phyloP scores from a whole-genome alignment of 2,329 filamentous ascomycete species.

The Chaetomium sp. region DNA sequence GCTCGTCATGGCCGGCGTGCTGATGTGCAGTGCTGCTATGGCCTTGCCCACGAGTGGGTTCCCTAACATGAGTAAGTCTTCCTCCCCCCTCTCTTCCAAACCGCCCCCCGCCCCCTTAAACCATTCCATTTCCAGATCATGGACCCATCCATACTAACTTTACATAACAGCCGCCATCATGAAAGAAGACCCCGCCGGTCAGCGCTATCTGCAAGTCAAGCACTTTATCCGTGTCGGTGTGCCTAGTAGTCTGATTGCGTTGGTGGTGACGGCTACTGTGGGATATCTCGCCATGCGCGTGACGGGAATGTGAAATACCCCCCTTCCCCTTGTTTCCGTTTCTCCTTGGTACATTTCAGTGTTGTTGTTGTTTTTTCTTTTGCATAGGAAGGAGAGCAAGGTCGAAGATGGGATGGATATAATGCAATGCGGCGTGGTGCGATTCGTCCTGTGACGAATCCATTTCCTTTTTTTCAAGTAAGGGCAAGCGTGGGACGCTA shows the following conservation, averaged over 20 bases:
- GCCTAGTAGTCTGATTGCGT: slow-evolving; percentile 75
- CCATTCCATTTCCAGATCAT: background rate
- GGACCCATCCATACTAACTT: background rate
- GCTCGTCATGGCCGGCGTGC: slow-evolving; percentile 85
- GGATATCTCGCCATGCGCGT: slow-evolving; percentile 87
- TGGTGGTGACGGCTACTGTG: slow-evolving; percentile 75
- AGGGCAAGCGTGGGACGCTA: no score
- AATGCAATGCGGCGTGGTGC: no score
- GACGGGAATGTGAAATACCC: slow-evolving; percentile 28
- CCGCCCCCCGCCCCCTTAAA: no score
- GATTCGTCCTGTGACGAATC: no score
- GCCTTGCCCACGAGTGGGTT: slow-evolving; percentile 92
- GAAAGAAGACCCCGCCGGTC: slow-evolving; percentile 94
- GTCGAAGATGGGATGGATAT: no score
- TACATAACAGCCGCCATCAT: slow-evolving; percentile 74
- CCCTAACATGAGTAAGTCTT: slow-evolving; percentile 96
- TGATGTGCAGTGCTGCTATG: slow-evolving; percentile 99
- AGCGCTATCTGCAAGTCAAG: slow-evolving; percentile 83
- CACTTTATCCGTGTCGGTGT: slow-evolving; percentile 95
- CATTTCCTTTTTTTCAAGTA: no score
- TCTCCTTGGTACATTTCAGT: no score
- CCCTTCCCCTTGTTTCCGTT: no score
- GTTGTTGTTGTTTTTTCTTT: no score
- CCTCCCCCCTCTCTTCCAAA: background rate
- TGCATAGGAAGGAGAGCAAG: no score